phyloP scores from a whole-genome alignment of 2,329 filamentous ascomycete species.

The Xylaria polymorpha region DNA sequence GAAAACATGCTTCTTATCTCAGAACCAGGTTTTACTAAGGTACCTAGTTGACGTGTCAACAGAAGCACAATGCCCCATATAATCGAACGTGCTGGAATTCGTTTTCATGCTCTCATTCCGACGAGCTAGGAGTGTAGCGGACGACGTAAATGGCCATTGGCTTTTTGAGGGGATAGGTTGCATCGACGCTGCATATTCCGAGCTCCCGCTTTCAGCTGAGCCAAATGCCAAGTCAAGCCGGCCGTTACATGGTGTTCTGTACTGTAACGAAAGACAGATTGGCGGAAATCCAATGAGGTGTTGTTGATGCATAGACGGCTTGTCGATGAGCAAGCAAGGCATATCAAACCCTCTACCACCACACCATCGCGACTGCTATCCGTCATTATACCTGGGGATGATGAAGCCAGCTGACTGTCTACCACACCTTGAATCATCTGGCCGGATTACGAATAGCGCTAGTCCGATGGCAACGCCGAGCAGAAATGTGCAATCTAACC shows the following conservation, averaged over 20 bases:
- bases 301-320: background rate
- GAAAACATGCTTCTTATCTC: conserved; percentile 1
- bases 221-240: conserved; percentile 17
- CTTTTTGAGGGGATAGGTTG: conserved; percentile 8
- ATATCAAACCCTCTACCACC: conserved; percentile 21
- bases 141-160: background rate
- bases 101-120: conserved; percentile 8
- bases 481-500: conserved; percentile 14
- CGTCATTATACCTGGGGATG: background rate
- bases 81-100: conserved; percentile 2
- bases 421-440: conserved; percentile 18
- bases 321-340: conserved; percentile 13
- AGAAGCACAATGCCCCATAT: too few relatives aligned
- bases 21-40: background rate
- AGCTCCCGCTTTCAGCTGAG: conserved; percentile 30
- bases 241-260: conserved; percentile 8
- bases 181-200: conserved; percentile 27
- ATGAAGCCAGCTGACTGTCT: conserved; percentile 20
- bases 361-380: conserved; percentile 8
- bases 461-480: conserved; percentile 8
- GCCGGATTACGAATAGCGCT: conserved; percentile 22
- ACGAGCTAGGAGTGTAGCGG: background rate
- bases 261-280: conserved; percentile 3
- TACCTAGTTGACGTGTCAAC: background rate
- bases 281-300: conserved; percentile 16